A percentile compares a stretch with the other conserved stretches of the same genome.
Evolutionary conservation across 345 rosid species (phyloP).

Genomic region (Sisymbrium altissimum): DNA sequence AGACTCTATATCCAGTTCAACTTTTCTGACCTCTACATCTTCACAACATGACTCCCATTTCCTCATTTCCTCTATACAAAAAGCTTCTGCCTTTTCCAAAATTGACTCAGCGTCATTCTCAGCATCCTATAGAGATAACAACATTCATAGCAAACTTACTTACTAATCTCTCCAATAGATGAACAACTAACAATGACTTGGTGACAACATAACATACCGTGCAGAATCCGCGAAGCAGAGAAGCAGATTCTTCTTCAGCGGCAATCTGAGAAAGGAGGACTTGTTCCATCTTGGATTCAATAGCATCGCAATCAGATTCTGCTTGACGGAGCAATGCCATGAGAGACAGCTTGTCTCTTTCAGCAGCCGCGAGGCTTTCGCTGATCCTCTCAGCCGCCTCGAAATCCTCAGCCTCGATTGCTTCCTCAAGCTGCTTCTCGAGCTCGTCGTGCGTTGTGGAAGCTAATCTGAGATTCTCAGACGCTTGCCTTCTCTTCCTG

Average conservation of each 20-base stretch:
- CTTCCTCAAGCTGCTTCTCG: slow-evolving; percentile 69
- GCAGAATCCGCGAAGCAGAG: slow-evolving; percentile 54
- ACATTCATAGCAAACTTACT: not conserved
- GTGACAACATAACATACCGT: slow-evolving; percentile 39
- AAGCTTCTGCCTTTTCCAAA: slow-evolving; percentile 42
- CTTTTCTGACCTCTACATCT: slow-evolving; percentile 57
- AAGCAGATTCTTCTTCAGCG: slow-evolving; percentile 70
- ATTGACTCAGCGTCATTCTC: slow-evolving; percentile 47
- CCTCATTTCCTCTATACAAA: slow-evolving; percentile 46
- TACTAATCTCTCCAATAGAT: not conserved
- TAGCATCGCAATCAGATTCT: slow-evolving; percentile 55
- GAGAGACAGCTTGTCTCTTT: slow-evolving; percentile 47
- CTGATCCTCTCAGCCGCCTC: slow-evolving; percentile 77
- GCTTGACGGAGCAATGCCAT: slow-evolving; percentile 52
- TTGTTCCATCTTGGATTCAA: slow-evolving; percentile 60
- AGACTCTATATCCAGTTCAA: slow-evolving; percentile 64
- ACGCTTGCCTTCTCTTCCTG: slow-evolving; percentile 59
- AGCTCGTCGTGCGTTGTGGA: slow-evolving; percentile 49
- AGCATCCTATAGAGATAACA: slow-evolving; percentile 49
- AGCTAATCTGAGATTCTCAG: slow-evolving; percentile 52
- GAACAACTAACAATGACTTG: not conserved
- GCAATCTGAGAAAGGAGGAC: slow-evolving; percentile 58
- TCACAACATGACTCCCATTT: slow-evolving; percentile 62
- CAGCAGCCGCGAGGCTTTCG: slow-evolving; percentile 59
- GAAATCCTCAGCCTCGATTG: slow-evolving; percentile 85